Evolutionary conservation across 2,329 filamentous ascomycete species (phyloP).

Genomic region (Myrmaecium sp.): DNA sequence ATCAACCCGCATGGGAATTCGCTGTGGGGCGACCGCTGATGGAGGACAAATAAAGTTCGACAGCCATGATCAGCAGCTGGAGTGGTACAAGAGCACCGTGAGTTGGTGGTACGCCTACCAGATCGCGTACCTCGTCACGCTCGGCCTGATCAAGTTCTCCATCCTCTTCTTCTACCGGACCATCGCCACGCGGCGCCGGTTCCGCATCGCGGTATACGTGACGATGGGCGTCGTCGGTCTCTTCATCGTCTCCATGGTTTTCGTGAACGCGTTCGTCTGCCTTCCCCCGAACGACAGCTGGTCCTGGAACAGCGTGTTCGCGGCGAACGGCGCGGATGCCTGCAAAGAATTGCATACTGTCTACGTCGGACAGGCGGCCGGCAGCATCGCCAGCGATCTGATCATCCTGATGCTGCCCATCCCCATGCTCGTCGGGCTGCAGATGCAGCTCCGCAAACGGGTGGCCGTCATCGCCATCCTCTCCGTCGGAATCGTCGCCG

Average conservation of each 20-base stretch:
- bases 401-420: conserved; percentile 28
- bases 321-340: conserved; percentile 10
- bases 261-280: conserved; percentile 18
- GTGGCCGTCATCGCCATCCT: conserved; percentile 29
- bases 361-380: conserved; percentile 19
- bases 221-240: conserved; percentile 15
- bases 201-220: conserved; percentile 13
- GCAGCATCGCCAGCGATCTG: conserved; percentile 26
- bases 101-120: conserved; percentile 15
- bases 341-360: conserved; percentile 17
- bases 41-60: not conserved
- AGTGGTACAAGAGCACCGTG: conserved; percentile 5
- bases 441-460: conserved; percentile 33
- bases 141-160: conserved; percentile 16
- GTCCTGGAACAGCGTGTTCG: no score
- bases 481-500: conserved; percentile 18
- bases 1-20: no score
- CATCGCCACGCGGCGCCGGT: conserved; percentile 16
- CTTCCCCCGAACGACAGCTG: conserved; percentile 14
- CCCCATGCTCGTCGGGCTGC: conserved; percentile 27
- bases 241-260: conserved; percentile 13
- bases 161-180: conserved; percentile 19
- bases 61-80: not conserved
- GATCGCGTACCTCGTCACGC: conserved; percentile 10
- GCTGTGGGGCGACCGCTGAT: not conserved